Evolutionary conservation across 2,329 filamentous ascomycete genomes (phyloP).

Genomic region (Mycogone perniciosa): DNA sequence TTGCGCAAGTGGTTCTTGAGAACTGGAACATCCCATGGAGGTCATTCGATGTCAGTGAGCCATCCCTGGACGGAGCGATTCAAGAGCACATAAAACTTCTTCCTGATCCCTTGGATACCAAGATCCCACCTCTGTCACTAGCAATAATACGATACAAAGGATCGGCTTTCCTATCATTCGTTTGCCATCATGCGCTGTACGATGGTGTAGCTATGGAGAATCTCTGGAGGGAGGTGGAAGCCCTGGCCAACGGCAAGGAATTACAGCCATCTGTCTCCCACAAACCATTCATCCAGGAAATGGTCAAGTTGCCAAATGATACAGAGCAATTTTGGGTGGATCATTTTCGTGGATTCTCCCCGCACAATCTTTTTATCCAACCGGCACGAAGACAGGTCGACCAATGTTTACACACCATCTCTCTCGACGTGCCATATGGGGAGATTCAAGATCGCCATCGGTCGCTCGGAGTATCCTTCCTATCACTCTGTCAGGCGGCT

Average conservation of each 20-base stretch:
- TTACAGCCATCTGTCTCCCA: constrained; percentile 51
- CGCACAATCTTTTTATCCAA: constrained; percentile 23
- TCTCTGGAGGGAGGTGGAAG: constrained; percentile 65
- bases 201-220: constrained; percentile 71
- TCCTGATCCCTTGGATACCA: constrained; percentile 36
- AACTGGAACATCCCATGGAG: constrained; percentile 37
- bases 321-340: constrained; percentile 61
- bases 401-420: constrained; percentile 24
- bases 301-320: constrained; percentile 41
- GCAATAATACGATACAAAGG: constrained; percentile 32
- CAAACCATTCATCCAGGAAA: constrained; percentile 55
- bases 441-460: constrained; percentile 44
- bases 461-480: constrained; percentile 51
- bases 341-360: constrained; percentile 46
- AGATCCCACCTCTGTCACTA: constrained; percentile 39
- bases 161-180: constrained; percentile 38
- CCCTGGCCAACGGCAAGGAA: constrained; percentile 38
- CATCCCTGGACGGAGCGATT: constrained; percentile 32
- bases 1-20: constrained; percentile 64
- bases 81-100: constrained; percentile 35
- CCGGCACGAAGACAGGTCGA: constrained; percentile 16
- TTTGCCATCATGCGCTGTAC: constrained; percentile 76
- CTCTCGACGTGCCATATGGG: constrained; percentile 32
- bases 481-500: constrained; percentile 63
- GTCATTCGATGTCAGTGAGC: constrained; percentile 23